Conservation (phyloP, 192 early-diverging fungal genomes). For the Linnemannia elongata region DNA sequence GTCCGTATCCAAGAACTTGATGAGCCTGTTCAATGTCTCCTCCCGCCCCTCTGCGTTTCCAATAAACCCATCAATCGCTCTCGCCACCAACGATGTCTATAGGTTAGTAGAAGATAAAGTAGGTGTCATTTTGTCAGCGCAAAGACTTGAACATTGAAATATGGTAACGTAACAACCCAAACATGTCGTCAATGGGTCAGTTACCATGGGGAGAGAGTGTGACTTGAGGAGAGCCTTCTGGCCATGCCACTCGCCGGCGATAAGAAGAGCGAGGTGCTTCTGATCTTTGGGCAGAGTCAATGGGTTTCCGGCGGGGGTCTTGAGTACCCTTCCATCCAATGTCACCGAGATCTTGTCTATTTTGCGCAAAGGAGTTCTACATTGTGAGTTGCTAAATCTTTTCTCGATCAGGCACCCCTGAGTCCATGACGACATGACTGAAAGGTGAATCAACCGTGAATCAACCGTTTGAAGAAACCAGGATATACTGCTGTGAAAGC, state of each 20-base stretch:
- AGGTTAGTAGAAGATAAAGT: background rate
- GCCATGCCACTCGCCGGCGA: constrained; percentile 95
- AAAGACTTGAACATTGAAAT: background rate
- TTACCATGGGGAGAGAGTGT: constrained; percentile 89
- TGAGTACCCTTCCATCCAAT: constrained; percentile 85
- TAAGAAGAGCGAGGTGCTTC: constrained; percentile 79
- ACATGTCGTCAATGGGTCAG: background rate
- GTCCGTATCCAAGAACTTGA: constrained; percentile 91
- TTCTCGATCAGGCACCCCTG: background rate
- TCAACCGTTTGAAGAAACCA: too few relatives aligned
- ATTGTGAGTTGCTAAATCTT: background rate
- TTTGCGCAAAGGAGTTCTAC: background rate
- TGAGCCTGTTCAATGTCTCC: constrained; percentile 81
- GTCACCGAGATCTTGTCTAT: constrained; percentile 65
- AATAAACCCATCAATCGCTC: constrained; percentile 83
- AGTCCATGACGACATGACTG: too few relatives aligned
- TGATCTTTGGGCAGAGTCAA: constrained; percentile 72
- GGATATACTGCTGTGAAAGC: background rate
- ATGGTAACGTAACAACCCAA: too few relatives aligned
- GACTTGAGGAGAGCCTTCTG: constrained; percentile 83
- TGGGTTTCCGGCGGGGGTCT: constrained; percentile 83
- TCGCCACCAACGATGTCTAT: constrained; percentile 89
- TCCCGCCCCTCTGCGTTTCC: constrained; percentile 67
- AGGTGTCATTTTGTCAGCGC: background rate
- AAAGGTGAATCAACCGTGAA: too few relatives aligned